These are phyloP conservation scores for Xylaria acuta DNA, from an alignment of 495 filamentous ascomycete species.

Conservation along the genomic window DNA sequence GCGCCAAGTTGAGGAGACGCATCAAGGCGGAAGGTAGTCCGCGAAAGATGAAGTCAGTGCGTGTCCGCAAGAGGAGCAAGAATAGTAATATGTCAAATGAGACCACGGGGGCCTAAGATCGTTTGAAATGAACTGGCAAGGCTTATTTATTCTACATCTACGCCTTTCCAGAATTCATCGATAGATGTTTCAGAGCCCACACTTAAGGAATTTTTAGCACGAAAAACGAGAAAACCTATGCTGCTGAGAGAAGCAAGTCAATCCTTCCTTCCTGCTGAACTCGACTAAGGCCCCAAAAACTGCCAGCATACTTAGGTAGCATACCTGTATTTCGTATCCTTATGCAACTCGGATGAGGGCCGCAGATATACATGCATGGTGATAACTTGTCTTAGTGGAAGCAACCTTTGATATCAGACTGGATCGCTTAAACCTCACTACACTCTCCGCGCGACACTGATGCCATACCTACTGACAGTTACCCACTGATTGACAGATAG, in stretches of 20 bases:
- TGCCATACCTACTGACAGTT: too few species aligned
- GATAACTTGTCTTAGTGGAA: too few species aligned
- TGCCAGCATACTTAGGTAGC: background rate
- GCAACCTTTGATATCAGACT: too few species aligned
- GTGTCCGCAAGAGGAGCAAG: slow-evolving; percentile 20
- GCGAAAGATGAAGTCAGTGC: slow-evolving; percentile 13
- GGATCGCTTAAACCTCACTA: too few species aligned
- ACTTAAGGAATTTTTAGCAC: background rate
- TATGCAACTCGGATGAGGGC: background rate
- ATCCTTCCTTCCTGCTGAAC: background rate
- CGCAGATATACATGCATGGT: too few species aligned
- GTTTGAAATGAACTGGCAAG: background rate
- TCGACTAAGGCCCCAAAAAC: background rate
- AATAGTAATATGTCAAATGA: slow-evolving; percentile 7
- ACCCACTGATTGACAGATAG: background rate
- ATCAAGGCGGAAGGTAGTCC: slow-evolving; percentile 7
- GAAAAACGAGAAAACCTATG: background rate
- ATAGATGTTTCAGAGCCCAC: background rate
- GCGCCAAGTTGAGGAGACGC: slow-evolving; percentile 17
- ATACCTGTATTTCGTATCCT: background rate
- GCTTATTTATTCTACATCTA: background rate
- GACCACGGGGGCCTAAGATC: too few species aligned
- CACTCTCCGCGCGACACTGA: too few species aligned
- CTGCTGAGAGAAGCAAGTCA: background rate
- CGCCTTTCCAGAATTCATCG: background rate